These are phyloP conservation scores for Salicornia ramosissima DNA, from an alignment of 148 eudicot species.

Conservation along the genomic window DNA sequence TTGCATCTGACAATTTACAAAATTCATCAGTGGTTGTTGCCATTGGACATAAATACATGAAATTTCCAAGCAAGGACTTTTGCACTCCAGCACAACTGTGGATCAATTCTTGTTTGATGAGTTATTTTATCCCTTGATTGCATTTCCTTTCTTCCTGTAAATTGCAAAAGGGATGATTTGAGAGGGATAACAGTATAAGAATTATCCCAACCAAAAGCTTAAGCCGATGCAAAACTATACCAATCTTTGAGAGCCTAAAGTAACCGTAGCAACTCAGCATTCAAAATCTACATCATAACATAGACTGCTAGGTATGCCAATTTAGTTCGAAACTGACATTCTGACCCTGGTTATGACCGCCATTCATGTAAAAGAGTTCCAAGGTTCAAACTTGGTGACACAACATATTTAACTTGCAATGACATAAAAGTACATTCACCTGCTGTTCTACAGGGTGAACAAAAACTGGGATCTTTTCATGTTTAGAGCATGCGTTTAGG, in stretches of 20 bases:
- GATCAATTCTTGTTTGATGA: neutral
- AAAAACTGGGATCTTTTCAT: neutral
- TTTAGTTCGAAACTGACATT: no score
- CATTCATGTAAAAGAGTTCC: neutral
- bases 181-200: neutral
- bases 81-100: neutral
- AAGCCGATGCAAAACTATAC: neutral
- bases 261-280: neutral
- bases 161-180: neutral
- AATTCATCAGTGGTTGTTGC: neutral
- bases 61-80: neutral
- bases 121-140: conserved; percentile 17
- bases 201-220: no score
- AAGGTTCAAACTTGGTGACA: neutral
- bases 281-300: no score
- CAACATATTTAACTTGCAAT: neutral
- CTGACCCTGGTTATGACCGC: neutral
- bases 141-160: conserved; percentile 32
- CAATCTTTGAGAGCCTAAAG: neutral
- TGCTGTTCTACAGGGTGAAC: neutral
- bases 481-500: neutral
- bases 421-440: neutral
- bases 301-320: no score
- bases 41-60: neutral
- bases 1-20: conserved; percentile 18